A percentile compares a stretch with the other conserved stretches of the same genome.
phyloP scores from a whole-genome alignment of 495 filamentous ascomycete species.

The Penicillium desertorum region DNA sequence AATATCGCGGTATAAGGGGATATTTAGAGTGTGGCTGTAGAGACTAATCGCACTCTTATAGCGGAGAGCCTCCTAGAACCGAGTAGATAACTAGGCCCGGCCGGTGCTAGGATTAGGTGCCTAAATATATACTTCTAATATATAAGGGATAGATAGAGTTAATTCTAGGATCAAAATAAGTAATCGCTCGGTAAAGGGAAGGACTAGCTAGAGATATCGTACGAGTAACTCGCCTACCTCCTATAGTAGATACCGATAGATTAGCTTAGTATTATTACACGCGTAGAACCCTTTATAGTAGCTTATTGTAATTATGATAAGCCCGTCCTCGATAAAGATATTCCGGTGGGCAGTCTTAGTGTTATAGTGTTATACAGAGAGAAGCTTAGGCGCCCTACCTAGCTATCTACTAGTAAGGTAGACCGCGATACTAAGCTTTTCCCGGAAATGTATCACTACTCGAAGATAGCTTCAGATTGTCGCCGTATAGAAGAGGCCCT shows the following conservation, averaged over 20 bases:
- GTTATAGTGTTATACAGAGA: conserved; percentile 26
- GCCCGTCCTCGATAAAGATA: conserved; percentile 20
- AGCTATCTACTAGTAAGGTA: conserved; percentile 30
- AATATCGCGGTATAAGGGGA: too few relatives aligned
- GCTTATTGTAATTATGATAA: conserved; percentile 1
- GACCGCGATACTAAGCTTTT: conserved; percentile 25
- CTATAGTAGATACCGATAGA: conserved; percentile 13
- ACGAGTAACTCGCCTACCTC: conserved; percentile 6
- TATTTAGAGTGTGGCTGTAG: too few relatives aligned
- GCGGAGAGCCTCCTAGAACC: too few relatives aligned
- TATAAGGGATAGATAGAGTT: too few relatives aligned
- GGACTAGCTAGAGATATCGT: conserved; percentile 28
- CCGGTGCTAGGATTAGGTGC: too few relatives aligned
- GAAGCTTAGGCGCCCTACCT: conserved; percentile 27
- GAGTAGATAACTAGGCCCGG: too few relatives aligned
- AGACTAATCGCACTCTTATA: too few relatives aligned
- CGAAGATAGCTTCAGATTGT: background rate
- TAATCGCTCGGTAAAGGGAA: conserved; percentile 13
- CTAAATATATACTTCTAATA: too few relatives aligned
- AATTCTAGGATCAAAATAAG: too few relatives aligned
- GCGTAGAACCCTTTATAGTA: conserved; percentile 22
- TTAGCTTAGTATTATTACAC: conserved; percentile 13
- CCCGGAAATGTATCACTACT: conserved; percentile 15
- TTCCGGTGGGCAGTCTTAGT: conserved; percentile 9
- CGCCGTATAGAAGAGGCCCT: conserved; percentile 1